Base-by-base conservation (phyloP, 768 basidiomycete genomes). In the Xerocomellus dryophilus region DNA sequence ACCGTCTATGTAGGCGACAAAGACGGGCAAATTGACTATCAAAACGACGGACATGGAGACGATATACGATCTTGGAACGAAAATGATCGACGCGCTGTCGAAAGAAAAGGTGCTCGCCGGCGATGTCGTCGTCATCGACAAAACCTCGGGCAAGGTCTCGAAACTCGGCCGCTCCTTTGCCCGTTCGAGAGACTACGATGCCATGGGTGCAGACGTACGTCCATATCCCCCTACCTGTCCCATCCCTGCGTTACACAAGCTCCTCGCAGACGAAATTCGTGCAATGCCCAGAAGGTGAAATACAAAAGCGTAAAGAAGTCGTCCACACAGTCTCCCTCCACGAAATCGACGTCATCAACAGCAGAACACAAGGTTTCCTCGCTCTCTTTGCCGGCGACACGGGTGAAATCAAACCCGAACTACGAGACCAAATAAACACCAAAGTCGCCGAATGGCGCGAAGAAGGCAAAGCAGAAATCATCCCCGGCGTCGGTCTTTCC, bases 31-130 rank as follows among this genome's bases (percentile, higher is more conserved):
- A 69, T 71, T 98, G 56, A 98, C 97, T 0, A 89, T 99, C 64
- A 98, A 98, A 73, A 96, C 93, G 14, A 97, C 94, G 3, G 96
- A 98, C 70, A 98, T 99, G 97, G 97, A 98, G 76, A 98, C 97
- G 5, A 88, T 99, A 31, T 99, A 99, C 68, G 97, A 99, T 73
- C 81, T 98, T 29, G 97, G 97, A 11, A 92, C 87, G 46, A 99
- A 98, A 80, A 98, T 99, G 97, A 98, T 99, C 45, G 97, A 99
- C 61, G 87, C 94, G 4, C 75, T 99, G 27, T 89, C 93, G 36
- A 97, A 98, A 73, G 97, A 98, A 75, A 98, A 98, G 65, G 93
- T 98, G 7, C 80, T 93, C 7, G 87, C 87, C 0, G 97, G 97
- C 23, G 97, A 99, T 64, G 88, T 99, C 18, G 86, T 99, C 61